Evolutionary conservation across 1,139 yeast species (phyloP), one percentile per base, ranked within the genome.

Genomic region (Sugiyamaella neomexicana): DNA sequence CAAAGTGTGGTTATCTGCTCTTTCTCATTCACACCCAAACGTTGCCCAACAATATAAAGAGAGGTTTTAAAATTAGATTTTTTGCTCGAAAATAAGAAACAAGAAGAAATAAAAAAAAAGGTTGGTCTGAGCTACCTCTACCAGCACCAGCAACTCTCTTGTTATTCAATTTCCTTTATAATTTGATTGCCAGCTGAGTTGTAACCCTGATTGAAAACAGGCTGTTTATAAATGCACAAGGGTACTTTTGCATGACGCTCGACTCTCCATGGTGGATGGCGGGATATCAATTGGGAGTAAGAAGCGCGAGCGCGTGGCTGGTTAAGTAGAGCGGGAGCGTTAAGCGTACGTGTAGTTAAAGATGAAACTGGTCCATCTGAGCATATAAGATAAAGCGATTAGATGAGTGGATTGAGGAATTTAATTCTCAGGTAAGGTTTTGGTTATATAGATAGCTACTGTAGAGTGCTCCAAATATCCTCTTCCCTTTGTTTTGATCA

Each of bases 111-210:
- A 37, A 15, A 15, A 38, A 38, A 38, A 16, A 38, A 17, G 9
- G 15, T 8, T 10, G 15, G 9, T 34, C 38, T n/a, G 38, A 7
- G 9, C 9, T 15, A 38, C 17, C 17, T n/a, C 25, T 38, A 38
- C 15, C 17, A 23, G 17, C 25, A 9, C 41, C 25, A 38, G n/a
- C 8, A 15, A 34, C 16, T 34, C n/a, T 16, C 37, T 36, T 29
- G 40, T 44, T 34, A 31, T 45, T 37, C 49, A 45, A 45, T 45
- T 45, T 45, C 49, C 49, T 37, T 45, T 44, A 44, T 44, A 44
- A 44, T 44, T 44, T 31, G 41, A 44, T 34, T 36, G 25, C 49
- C 4, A 10, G 34, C 34, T n/a, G 34, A 31, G 32, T 5, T 20
- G 25, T 20, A 44, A 45, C 49, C 49, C 49, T 45, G 49, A 45